Percentiles rank a stretch among this genome's conserved stretches.
phyloP scores from a whole-genome alignment of 768 basidiomycete genomes.

The Xerocomus brunneocitrinus region DNA sequence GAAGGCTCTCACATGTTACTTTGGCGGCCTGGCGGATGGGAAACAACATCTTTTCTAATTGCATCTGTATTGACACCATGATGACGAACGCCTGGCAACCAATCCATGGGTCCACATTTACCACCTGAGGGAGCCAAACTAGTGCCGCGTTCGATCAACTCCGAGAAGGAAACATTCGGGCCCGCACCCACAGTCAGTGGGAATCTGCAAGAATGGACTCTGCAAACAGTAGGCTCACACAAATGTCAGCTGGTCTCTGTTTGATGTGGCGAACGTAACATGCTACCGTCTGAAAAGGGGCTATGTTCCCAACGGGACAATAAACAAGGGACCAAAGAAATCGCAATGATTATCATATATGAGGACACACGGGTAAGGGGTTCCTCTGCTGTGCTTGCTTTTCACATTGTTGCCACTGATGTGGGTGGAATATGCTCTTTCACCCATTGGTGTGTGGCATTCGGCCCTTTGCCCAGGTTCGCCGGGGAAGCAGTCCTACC shows the following conservation, averaged over 20 bases:
- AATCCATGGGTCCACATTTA: neutral
- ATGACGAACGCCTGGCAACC: neutral
- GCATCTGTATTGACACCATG: neutral
- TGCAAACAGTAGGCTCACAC: neutral
- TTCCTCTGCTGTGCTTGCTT: neutral
- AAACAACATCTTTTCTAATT: conserved; percentile 57
- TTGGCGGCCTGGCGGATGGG: conserved; percentile 72
- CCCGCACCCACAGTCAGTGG: neutral
- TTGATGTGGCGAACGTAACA: neutral
- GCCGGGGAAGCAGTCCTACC: too few relatives aligned
- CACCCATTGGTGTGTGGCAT: too few relatives aligned
- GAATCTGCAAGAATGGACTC: neutral
- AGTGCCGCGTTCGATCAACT: neutral
- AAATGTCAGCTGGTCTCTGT: neutral
- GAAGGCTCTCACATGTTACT: conserved; percentile 93
- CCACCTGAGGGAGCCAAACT: too few relatives aligned
- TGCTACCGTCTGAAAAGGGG: neutral
- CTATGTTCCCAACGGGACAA: neutral
- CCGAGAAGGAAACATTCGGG: neutral
- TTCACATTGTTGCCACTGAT: neutral
- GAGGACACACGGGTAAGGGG: too few relatives aligned
- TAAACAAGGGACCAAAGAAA: too few relatives aligned
- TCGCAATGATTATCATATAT: too few relatives aligned
- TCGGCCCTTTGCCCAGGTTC: neutral
- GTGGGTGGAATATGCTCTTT: neutral